These are phyloP conservation scores for Flaveria robusta DNA, from an alignment of 129 eudicot genomes.

Conservation along the genomic window DNA sequence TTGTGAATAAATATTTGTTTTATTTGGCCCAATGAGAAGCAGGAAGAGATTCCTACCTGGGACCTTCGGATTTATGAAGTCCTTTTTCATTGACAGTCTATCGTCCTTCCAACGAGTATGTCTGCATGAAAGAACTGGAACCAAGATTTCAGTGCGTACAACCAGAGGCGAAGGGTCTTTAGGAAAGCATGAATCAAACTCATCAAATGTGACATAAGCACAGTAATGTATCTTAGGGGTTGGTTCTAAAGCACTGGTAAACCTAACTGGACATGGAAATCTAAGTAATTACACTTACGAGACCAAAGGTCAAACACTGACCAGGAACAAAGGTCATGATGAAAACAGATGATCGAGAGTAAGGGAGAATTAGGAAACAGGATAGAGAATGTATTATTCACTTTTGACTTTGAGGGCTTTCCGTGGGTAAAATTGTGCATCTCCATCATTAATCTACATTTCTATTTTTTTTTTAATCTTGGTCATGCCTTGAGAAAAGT, in stretches of 20 bases:
- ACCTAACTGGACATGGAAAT: neutral
- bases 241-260: neutral
- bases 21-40: constrained; percentile 4
- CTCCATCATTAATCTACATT: neutral
- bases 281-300: neutral
- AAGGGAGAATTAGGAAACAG: neutral
- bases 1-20: constrained; percentile 6
- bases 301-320: neutral
- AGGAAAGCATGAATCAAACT: constrained; percentile 15
- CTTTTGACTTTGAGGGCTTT: neutral
- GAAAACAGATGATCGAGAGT: constrained; percentile 3
- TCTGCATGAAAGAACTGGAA: constrained; percentile 22
- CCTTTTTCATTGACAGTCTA: constrained; percentile 8
- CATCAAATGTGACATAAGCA: constrained; percentile 11
- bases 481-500: neutral
- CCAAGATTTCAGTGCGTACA: constrained; percentile 22
- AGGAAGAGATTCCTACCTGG: constrained; percentile 25
- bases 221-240: neutral
- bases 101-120: constrained; percentile 14
- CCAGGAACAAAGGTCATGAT: constrained; percentile 5
- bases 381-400: neutral
- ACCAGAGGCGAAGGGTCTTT: constrained; percentile 12
- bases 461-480: neutral
- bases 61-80: constrained; percentile 4
- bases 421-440: neutral